Evolutionary conservation across 2,329 filamentous ascomycete species (phyloP).

Genomic region (Zymoseptoria pseudotritici): DNA sequence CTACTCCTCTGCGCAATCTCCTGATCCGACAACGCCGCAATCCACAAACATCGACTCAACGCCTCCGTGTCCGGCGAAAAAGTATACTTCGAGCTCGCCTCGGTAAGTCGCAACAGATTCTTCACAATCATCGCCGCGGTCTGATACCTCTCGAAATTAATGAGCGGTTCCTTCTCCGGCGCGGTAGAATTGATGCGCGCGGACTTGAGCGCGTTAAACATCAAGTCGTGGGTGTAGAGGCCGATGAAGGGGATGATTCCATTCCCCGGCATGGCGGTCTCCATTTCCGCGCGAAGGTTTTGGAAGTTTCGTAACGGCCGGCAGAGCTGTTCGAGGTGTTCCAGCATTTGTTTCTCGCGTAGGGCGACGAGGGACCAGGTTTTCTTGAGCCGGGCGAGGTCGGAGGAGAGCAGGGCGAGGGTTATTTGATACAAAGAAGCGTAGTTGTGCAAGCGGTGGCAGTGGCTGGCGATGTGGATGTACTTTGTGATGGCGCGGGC

Average conservation of each 20-base stretch:
- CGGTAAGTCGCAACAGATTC: conserved; percentile 68
- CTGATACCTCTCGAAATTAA: conserved; percentile 79
- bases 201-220: conserved; percentile 73
- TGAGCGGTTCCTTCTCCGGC: conserved; percentile 52
- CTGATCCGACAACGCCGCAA: conserved; percentile 67
- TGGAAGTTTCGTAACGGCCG: conserved; percentile 73
- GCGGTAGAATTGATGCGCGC: conserved; percentile 55
- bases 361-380: conserved; percentile 67
- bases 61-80: conserved; percentile 71
- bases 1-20: conserved; percentile 49
- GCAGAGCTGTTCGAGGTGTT: conserved; percentile 63
- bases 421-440: conserved; percentile 76
- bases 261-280: conserved; percentile 49
- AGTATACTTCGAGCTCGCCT: conserved; percentile 66
- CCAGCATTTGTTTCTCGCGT: conserved; percentile 58
- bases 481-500: conserved; percentile 71
- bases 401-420: conserved; percentile 66
- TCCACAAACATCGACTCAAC: conserved; percentile 77
- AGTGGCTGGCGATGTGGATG: conserved; percentile 73
- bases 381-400: conserved; percentile 57
- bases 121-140: conserved; percentile 71
- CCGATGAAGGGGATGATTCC: conserved; percentile 80
- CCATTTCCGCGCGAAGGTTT: conserved; percentile 72
- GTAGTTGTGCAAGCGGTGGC: conserved; percentile 70
- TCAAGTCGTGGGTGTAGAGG: conserved; percentile 72